Percentiles rank a stretch among this genome's conserved stretches.
These are phyloP conservation scores for Podospora pseudopauciseta DNA, from an alignment of 495 filamentous ascomycete species.

Conservation along the genomic window DNA sequence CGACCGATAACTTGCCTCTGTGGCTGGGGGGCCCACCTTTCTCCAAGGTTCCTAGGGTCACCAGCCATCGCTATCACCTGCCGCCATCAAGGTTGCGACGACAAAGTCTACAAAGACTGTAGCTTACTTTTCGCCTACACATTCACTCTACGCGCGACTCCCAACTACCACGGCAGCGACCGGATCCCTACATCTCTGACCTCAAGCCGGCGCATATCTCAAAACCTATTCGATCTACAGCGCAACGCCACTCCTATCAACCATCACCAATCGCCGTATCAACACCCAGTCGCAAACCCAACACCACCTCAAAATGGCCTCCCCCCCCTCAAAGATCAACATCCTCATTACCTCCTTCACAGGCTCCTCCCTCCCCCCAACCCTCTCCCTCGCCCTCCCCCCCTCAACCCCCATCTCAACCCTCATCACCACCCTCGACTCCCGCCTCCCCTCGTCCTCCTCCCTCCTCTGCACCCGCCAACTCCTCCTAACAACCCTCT, in stretches of 20 bases:
- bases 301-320: constrained; percentile 12
- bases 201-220: not conserved
- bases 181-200: not conserved
- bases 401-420: constrained; percentile 62
- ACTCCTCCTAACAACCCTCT: constrained; percentile 77
- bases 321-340: constrained; percentile 58
- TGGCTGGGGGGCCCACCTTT: constrained; percentile 18
- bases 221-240: not conserved
- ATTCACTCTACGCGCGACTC: not conserved
- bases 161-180: not conserved
- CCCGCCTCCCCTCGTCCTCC: constrained; percentile 54
- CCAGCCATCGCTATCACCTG: not conserved
- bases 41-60: constrained; percentile 4
- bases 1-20: not conserved
- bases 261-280: not conserved
- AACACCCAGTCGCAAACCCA: not conserved
- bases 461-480: constrained; percentile 30
- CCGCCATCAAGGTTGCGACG: not conserved
- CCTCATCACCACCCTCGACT: constrained; percentile 58
- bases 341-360: constrained; percentile 78
- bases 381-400: constrained; percentile 67
- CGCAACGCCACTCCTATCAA: constrained; percentile 2
- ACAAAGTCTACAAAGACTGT: not conserved
- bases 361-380: constrained; percentile 75
- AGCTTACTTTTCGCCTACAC: not conserved